Conservation (phyloP, 2,329 filamentous ascomycete genomes). For the Teratosphaeria zuluensis region DNA sequence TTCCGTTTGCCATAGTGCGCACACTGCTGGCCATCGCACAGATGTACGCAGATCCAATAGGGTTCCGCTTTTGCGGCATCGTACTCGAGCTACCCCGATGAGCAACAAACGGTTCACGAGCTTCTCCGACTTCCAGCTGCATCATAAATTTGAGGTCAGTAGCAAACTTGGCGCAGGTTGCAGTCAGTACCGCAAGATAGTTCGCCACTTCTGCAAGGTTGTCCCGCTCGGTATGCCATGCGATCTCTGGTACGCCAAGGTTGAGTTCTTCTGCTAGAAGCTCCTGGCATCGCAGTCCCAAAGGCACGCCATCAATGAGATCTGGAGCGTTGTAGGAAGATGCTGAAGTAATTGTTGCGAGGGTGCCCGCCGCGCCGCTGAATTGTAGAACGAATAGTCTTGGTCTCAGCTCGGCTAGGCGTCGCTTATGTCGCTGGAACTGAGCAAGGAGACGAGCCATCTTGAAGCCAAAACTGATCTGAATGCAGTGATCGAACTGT, state of each 20-base stretch:
- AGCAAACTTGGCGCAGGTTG: constrained; percentile 21
- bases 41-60: constrained; percentile 22
- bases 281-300: constrained; percentile 17
- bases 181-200: constrained; percentile 19
- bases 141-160: constrained; percentile 23
- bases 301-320: constrained; percentile 3
- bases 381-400: constrained; percentile 23
- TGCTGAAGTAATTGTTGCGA: constrained; percentile 14
- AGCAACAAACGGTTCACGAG: constrained; percentile 36
- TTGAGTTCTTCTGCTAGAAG: constrained; percentile 15
- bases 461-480: constrained; percentile 23
- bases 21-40: constrained; percentile 19
- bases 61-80: constrained; percentile 42
- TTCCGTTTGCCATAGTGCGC: constrained; percentile 14
- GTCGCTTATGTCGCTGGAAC: constrained; percentile 19
- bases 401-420: constrained; percentile 16
- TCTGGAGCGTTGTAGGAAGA: constrained; percentile 5
- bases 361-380: constrained; percentile 23
- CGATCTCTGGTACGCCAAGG: constrained; percentile 17
- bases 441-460: constrained; percentile 21
- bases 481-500: neutral
- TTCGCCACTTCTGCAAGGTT: constrained; percentile 19
- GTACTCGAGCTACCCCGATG: constrained; percentile 47
- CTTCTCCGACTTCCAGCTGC: constrained; percentile 22
- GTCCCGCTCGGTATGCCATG: constrained; percentile 26